These are phyloP conservation scores for Lachancea fermentati DNA, from an alignment of 805 yeast species.

Conservation along the genomic window DNA sequence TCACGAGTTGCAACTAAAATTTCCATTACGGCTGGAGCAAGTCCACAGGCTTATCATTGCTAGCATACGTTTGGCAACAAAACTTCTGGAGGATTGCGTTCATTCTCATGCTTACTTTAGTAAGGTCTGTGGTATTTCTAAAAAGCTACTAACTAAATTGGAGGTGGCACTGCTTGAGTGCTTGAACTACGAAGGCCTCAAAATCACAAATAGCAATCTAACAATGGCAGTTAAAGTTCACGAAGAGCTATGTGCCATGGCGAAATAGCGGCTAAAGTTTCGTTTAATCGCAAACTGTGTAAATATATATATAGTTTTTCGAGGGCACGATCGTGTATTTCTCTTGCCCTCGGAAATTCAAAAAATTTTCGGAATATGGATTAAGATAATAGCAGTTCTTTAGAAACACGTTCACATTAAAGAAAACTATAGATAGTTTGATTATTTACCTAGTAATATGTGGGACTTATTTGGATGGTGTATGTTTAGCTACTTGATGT, in stretches of 20 bases:
- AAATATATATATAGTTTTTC: background rate
- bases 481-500: slow-evolving; percentile 17
- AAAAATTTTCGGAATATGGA: background rate
- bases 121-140: slow-evolving; percentile 42
- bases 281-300: background rate
- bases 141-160: slow-evolving; percentile 22
- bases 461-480: slow-evolving; percentile 35
- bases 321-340: background rate
- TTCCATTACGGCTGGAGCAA: slow-evolving; percentile 33
- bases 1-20: slow-evolving; percentile 10
- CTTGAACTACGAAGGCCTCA: slow-evolving; percentile 14
- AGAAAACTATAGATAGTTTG: background rate
- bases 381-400: background rate
- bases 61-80: slow-evolving; percentile 40
- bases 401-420: background rate
- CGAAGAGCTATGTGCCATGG: slow-evolving; percentile 8
- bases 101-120: slow-evolving; percentile 43
- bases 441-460: background rate
- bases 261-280: background rate
- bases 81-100: slow-evolving; percentile 42
- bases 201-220: slow-evolving; percentile 14
- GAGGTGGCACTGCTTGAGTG: slow-evolving; percentile 23
- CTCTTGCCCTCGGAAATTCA: background rate
- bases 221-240: slow-evolving; percentile 11
- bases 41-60: slow-evolving; percentile 43